Conservation (phyloP, 2,329 filamentous ascomycete species). For the Xenosphaeropsis pyriputrescens region DNA sequence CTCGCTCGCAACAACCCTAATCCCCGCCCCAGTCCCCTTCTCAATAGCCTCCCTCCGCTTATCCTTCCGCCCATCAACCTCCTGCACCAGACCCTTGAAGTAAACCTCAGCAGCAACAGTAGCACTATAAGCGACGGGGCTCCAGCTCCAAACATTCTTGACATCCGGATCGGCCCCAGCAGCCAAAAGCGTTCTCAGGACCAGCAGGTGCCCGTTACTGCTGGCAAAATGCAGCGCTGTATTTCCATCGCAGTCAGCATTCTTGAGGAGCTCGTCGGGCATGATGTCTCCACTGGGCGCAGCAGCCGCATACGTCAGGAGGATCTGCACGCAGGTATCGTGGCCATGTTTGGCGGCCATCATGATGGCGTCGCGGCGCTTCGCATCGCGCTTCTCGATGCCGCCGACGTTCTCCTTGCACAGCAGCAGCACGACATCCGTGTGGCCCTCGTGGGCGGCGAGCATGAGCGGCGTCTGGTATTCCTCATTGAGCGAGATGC, state of each 20-base stretch:
- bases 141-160: slow-evolving; percentile 68
- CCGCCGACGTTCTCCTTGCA: slow-evolving; percentile 33
- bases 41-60: slow-evolving; percentile 18
- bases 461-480: slow-evolving; percentile 75
- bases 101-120: slow-evolving; percentile 77
- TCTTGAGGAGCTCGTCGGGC: slow-evolving; percentile 22
- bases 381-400: slow-evolving; percentile 49
- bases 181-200: slow-evolving; percentile 60
- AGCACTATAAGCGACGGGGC: slow-evolving; percentile 67
- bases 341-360: slow-evolving; percentile 44
- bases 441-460: slow-evolving; percentile 53
- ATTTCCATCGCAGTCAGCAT: slow-evolving; percentile 60
- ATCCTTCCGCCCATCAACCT: slow-evolving; percentile 48
- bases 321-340: slow-evolving; percentile 49
- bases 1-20: slow-evolving; percentile 10
- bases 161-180: slow-evolving; percentile 63
- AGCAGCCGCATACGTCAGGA: slow-evolving; percentile 44
- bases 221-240: slow-evolving; percentile 79
- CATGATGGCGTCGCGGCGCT: slow-evolving; percentile 61
- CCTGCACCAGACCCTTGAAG: slow-evolving; percentile 60
- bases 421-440: slow-evolving; percentile 60
- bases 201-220: slow-evolving; percentile 65
- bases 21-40: slow-evolving; percentile 8
- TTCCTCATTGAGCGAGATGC: slow-evolving; percentile 63
- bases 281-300: slow-evolving; percentile 22